Evolutionary conservation across 2,329 filamentous ascomycete genomes (phyloP), one percentile per base, ranked within the genome.

Genomic region (Diaporthe sp.): DNA sequence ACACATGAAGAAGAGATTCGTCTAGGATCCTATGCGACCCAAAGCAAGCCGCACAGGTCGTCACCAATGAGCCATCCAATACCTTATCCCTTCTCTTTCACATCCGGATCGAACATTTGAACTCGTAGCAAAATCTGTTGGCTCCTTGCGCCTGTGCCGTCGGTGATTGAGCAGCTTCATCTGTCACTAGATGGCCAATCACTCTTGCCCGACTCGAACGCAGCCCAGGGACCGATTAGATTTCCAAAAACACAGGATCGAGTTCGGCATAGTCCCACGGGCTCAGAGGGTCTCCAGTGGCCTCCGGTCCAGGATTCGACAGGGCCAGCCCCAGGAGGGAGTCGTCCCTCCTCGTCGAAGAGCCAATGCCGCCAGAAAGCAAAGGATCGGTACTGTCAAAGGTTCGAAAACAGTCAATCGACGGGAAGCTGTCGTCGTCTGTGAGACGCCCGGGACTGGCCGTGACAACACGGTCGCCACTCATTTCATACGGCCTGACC

Each of bases 181-280:
- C 25, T 49, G 42, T 6, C 17, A 31, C 17, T n/a, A 7, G 17
- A 49, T 49, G 22, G 22, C 8, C 22, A 19, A 22, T 22, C 46
- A 9, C 12, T 49, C 22, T 22, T 22, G 3, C 44, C 15, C 60
- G n/a, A 44, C 0, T 12, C 8, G 37, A 19, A n/a, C 15, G 7
- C 37, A 62, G 9, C 22, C 39, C 6, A 28, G 3, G 39, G n/a
- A 2, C 3, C 15, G 3, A 25, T 42, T 4, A 10, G 2, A 42
- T 19, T n/a, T 67, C 61, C 10, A n/a, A 7, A 7, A 62, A 13
- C 0, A 49, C 61, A 15, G 28, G 25, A 13, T 49, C 15, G 25
- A 22, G 0, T 19, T 12, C 19, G 37, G 13, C 2, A 5, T 25
- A 17, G 3, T 9, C 25, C n/a, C 8, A 46, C 42, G n/a, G 1